These are phyloP conservation scores for Tolypocladium amazonense DNA, from an alignment of 2,329 filamentous ascomycete species.

Conservation along the genomic window DNA sequence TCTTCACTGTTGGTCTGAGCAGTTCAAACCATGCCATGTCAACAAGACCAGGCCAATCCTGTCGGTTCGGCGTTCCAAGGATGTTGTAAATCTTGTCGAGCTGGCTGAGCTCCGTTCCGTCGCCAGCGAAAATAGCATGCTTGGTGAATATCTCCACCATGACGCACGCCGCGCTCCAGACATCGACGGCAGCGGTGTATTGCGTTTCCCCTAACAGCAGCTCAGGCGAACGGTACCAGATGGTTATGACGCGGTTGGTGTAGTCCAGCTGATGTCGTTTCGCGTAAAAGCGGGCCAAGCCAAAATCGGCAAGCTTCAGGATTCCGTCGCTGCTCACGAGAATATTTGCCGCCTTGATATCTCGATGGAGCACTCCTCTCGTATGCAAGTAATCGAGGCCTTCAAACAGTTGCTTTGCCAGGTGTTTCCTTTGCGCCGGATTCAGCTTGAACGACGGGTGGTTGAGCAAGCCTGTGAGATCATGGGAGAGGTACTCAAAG, in stretches of 20 bases:
- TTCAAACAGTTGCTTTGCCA: conserved; percentile 87
- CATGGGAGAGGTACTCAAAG: conserved; percentile 94
- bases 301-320: conserved; percentile 91
- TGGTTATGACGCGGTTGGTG: conserved; percentile 96
- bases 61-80: conserved; percentile 74
- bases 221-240: conserved; percentile 93
- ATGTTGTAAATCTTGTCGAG: conserved; percentile 94
- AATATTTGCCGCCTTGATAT: conserved; percentile 98
- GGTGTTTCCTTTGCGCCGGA: conserved; percentile 78
- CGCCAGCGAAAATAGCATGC: conserved; percentile 88
- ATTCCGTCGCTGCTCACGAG: conserved; percentile 82
- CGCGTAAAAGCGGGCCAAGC: conserved; percentile 88
- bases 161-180: conserved; percentile 96
- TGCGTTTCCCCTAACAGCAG: conserved; percentile 83
- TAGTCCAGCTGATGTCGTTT: conserved; percentile 90
- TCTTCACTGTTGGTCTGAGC: conserved; percentile 64
- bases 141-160: conserved; percentile 94
- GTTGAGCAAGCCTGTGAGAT: conserved; percentile 88
- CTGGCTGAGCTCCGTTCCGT: conserved; percentile 91
- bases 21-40: conserved; percentile 98
- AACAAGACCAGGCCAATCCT: conserved; percentile 80
- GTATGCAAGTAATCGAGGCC: conserved; percentile 89
- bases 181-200: conserved; percentile 82
- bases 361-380: conserved; percentile 86
- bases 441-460: conserved; percentile 86